Evolutionary conservation across 495 filamentous ascomycete genomes (phyloP).

Genomic region (Xylaria bambusicola): DNA sequence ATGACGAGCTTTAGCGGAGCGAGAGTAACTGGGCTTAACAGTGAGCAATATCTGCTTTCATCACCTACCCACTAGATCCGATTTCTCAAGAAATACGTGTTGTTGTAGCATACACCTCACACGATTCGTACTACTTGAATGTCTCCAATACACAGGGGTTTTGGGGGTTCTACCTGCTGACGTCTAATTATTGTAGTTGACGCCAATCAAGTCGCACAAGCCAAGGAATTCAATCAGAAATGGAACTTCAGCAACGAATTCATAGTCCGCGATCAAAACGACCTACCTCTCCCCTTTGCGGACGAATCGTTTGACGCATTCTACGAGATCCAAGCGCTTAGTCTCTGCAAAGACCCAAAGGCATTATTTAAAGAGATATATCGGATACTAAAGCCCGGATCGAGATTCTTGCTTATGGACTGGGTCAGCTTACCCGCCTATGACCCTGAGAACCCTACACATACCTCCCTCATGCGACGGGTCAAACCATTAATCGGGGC

Average conservation of each 20-base stretch:
- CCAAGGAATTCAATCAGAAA: slow-evolving; percentile 51
- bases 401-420: slow-evolving; percentile 58
- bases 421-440: slow-evolving; percentile 61
- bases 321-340: slow-evolving; percentile 66
- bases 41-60: slow-evolving; percentile 1
- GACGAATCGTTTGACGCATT: slow-evolving; percentile 61
- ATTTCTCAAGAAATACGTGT: background rate
- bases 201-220: slow-evolving; percentile 61
- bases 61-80: too few species aligned
- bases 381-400: slow-evolving; percentile 60
- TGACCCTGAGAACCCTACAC: slow-evolving; percentile 54
- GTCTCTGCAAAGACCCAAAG: slow-evolving; percentile 58
- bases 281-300: slow-evolving; percentile 58
- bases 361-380: slow-evolving; percentile 57
- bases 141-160: background rate
- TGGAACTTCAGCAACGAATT: slow-evolving; percentile 56
- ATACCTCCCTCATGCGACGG: slow-evolving; percentile 59
- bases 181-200: slow-evolving; percentile 39
- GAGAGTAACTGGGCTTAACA: slow-evolving; percentile 61
- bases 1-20: slow-evolving; percentile 60
- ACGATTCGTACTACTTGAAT: background rate
- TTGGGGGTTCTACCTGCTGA: background rate
- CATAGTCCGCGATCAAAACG: slow-evolving; percentile 60
- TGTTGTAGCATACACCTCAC: background rate
- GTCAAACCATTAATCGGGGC: slow-evolving; percentile 66